Base-by-base conservation (phyloP, 148 eudicot species). In the Persicaria maculosa region DNA sequence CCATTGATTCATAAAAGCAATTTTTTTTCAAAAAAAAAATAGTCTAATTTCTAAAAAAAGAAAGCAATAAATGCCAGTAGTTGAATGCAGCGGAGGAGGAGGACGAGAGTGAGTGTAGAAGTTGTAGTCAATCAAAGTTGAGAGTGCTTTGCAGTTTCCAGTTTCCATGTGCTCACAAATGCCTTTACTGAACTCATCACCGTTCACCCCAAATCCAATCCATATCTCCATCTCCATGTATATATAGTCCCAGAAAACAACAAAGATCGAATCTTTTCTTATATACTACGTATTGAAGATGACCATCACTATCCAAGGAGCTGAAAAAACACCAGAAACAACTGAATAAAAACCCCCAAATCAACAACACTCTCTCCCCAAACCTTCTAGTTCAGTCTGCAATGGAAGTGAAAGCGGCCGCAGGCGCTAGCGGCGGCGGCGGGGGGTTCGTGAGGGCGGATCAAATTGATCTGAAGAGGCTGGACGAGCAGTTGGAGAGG, bases 401-500 rank as follows among this genome's bases (percentile, higher is more conserved):
- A 43, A 65, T 65, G 70, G 70, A 65, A 65, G 31, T 65, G 58
- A 65, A 48, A 25, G 72, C n/a, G 72, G 14, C 50, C 15, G 14
- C 54, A 16, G 46, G 53, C 70, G 74, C 74, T 72, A 80, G 72
- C 70, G 72, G 86, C 85, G 91, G 82, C 84, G 77, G 84, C 71
- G 50, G 80, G 54, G 97, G 97, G 76, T 91, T 89, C 76, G 93
- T 91, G 43, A 80, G 97, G 50, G 97, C 93, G 72, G 97, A 91
- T 86, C 91, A 91, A 77, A 91, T 91, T 80, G 97, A 91, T 83
- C 84, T 91, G 58, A 91, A 89, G 77, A 87, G 87, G 70, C 80
- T 91, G 22, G 97, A 91, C 81, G 97, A 91, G 68, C 96, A 91
- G 9, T 88, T 91, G 7, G 97, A 91, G 79, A 86, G 86, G 74